Base-by-base conservation (phyloP, 306 rosid genomes). In the Glycine tomentella region DNA sequence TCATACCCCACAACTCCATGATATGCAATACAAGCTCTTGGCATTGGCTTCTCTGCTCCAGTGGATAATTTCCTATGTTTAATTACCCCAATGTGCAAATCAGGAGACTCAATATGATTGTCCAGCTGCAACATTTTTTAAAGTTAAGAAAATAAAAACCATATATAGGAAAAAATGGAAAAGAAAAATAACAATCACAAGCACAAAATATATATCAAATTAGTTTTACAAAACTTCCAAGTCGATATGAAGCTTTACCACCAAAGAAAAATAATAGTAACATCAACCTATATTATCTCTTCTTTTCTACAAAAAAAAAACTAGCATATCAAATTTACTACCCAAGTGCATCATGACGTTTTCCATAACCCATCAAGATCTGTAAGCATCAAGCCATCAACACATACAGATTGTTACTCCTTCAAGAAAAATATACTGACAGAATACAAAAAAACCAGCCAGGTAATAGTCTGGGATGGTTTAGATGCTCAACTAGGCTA, bases 1-100 rank as follows among this genome's bases (percentile, higher is more conserved):
- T 51, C 78, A 81, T 91, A 93, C 97, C 89, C 91, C 56, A 85
- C 80, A 84, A 91, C 89, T 66, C 89, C 94, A 68, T 93, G 92
- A 85, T 80, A 90, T 45, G 90, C 80, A 70, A 88, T 62, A 74
- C 87, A 87, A 25, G 91, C 83, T 82, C 82, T 79, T 61, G 72
- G 81, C 69, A 84, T 80, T 31, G 89, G 90, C 86, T 74, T 90
- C 89, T 86, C 91, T 34, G 87, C 86, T 63, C 90, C 89, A 44
- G 83, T 33, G 13, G 89, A 83, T 69, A 74, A 49, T n/a, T 89
- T 87, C 83, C 97, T 89, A 33, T 84, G 84, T 68, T 90, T 91
- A 34, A 33, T 87, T 45, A 91, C 91, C 71, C 97, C 97, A 48
- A 93, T 82, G 88, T 90, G 91, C 83, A 93, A 78, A 78, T 90